Conservation (phyloP, 306 rosid species). For the Abrus pulchellus region DNA sequence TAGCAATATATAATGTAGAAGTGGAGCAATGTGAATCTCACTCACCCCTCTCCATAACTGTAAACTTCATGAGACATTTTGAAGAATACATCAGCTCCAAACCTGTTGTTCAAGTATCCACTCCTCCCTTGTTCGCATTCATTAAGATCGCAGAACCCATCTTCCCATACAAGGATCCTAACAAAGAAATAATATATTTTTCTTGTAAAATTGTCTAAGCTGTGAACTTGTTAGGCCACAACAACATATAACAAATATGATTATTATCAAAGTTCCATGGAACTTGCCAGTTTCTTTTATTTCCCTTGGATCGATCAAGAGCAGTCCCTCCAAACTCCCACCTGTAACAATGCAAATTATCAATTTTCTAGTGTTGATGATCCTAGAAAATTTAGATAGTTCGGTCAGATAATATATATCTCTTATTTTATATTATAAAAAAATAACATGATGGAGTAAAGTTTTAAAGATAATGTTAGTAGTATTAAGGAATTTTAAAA, state of each 20-base stretch:
- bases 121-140: constrained; percentile 75
- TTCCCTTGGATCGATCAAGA: constrained; percentile 88
- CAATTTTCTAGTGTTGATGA: too few relatives aligned
- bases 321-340: constrained; percentile 86
- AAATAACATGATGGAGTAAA: too few relatives aligned
- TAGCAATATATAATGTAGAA: background rate
- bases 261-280: constrained; percentile 13
- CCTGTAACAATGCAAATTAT: constrained; percentile 55
- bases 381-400: too few relatives aligned
- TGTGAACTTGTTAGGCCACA: background rate
- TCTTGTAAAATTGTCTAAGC: constrained; percentile 10
- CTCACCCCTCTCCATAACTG: constrained; percentile 94
- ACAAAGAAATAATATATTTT: background rate
- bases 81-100: constrained; percentile 93
- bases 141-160: constrained; percentile 85
- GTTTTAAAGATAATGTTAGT: too few relatives aligned
- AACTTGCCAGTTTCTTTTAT: constrained; percentile 77
- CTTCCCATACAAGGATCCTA: constrained; percentile 97
- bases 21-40: constrained; percentile 7
- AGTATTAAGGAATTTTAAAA: too few relatives aligned
- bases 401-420: too few relatives aligned
- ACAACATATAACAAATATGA: too few relatives aligned
- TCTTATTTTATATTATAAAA: too few relatives aligned
- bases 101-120: constrained; percentile 63
- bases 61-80: constrained; percentile 98